These are phyloP conservation scores for Microcyclosporella mali DNA, from an alignment of 2,329 filamentous ascomycete species.

Conservation along the genomic window DNA sequence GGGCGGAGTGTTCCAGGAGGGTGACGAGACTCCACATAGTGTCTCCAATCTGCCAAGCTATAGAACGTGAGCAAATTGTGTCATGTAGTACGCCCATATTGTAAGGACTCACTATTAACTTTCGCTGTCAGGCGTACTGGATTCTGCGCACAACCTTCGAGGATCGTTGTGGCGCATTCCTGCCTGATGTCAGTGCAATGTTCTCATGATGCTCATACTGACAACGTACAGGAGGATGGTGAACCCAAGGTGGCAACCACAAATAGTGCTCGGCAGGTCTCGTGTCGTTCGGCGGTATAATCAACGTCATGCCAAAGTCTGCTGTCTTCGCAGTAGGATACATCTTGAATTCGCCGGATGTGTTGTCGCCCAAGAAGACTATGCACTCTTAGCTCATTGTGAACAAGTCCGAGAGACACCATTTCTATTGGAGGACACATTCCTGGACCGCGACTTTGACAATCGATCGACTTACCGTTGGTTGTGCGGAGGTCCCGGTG, in stretches of 20 bases:
- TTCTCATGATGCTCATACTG: not conserved
- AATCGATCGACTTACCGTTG: not conserved
- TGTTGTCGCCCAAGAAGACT: slow-evolving; percentile 4
- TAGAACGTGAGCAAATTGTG: not conserved
- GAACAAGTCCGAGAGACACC: not conserved
- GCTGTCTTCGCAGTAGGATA: not conserved
- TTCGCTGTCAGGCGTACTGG: not conserved
- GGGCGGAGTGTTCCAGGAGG: no score
- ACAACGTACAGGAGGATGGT: not conserved
- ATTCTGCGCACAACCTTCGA: not conserved
- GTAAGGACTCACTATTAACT: not conserved
- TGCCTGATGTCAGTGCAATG: not conserved
- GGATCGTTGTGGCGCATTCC: not conserved
- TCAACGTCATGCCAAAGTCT: slow-evolving; percentile 1
- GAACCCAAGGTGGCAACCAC: not conserved
- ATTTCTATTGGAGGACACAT: no score
- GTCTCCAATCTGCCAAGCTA: not conserved
- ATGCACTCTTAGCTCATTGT: not conserved
- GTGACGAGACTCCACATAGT: not conserved
- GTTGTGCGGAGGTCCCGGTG: not conserved
- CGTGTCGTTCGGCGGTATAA: not conserved
- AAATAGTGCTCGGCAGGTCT: not conserved
- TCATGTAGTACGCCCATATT: not conserved
- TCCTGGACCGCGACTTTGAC: no score
- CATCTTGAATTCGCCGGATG: not conserved